Conservation (phyloP, 495 filamentous ascomycete genomes). For the Aspergillus sclerotiicarbonarius region DNA sequence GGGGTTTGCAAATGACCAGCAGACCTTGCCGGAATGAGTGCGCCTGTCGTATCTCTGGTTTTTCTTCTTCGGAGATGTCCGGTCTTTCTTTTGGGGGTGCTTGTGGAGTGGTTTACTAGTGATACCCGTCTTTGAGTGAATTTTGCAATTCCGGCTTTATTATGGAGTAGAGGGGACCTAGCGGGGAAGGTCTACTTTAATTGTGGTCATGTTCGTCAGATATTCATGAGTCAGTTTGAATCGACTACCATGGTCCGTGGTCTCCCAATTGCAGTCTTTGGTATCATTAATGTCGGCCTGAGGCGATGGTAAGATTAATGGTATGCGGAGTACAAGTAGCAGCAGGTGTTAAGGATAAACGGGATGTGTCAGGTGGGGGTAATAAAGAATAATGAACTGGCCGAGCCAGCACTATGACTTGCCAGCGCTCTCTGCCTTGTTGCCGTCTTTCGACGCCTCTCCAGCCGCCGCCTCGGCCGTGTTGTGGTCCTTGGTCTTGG, state of each 20-base stretch:
- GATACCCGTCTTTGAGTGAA: no score
- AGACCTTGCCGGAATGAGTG: slow-evolving; percentile 21
- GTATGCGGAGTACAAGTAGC: background rate
- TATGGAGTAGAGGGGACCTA: background rate
- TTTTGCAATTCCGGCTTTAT: background rate
- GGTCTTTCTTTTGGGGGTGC: no score
- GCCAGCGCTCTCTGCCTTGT: slow-evolving; percentile 28
- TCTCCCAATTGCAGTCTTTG: slow-evolving; percentile 15
- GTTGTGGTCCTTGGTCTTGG: slow-evolving; percentile 60
- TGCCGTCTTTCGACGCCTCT: slow-evolving; percentile 27
- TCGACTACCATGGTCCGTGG: slow-evolving; percentile 2
- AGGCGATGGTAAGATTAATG: slow-evolving; percentile 6
- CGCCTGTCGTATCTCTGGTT: background rate
- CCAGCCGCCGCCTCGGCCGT: slow-evolving; percentile 56
- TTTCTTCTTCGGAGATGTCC: no score
- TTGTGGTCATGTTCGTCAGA: background rate
- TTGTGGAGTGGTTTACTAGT: background rate
- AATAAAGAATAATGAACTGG: background rate
- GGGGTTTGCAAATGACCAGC: slow-evolving; percentile 19
- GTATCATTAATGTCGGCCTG: slow-evolving; percentile 23
- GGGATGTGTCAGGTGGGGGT: background rate
- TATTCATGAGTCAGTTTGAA: background rate
- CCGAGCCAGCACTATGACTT: slow-evolving; percentile 22
- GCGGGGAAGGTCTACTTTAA: no score
- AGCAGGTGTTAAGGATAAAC: slow-evolving; percentile 5